Percentiles rank a stretch among this genome's conserved stretches.
Conservation (phyloP, 2,329 filamentous ascomycete genomes). For the Amesomyces nigricolor region DNA sequence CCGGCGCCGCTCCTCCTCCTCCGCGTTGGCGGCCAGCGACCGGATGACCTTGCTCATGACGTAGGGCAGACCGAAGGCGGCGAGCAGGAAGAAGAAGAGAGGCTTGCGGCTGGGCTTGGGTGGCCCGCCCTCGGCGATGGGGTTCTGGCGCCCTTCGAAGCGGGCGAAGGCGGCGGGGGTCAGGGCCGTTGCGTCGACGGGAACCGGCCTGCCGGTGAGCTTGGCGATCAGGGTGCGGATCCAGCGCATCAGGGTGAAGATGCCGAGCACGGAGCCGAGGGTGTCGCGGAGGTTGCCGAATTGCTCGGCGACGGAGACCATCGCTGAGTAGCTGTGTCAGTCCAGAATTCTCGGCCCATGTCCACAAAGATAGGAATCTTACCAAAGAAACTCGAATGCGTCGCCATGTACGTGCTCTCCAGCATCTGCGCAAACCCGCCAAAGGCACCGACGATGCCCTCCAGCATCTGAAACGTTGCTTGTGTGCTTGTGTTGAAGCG, state of each 20-base stretch:
- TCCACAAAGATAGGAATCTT: slow-evolving; percentile 34
- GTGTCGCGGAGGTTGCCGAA: slow-evolving; percentile 91
- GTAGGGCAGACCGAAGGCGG: slow-evolving; percentile 92
- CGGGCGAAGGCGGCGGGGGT: slow-evolving; percentile 87
- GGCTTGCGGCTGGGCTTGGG: slow-evolving; percentile 86
- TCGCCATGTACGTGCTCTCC: slow-evolving; percentile 99
- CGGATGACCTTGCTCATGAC: slow-evolving; percentile 95
- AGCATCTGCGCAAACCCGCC: slow-evolving; percentile 98
- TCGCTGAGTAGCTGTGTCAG: slow-evolving; percentile 52
- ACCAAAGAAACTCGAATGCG: slow-evolving; percentile 98
- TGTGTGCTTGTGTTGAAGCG: slow-evolving; percentile 92
- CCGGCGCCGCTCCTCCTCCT: slow-evolving; percentile 68
- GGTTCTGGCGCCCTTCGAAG: slow-evolving; percentile 65
- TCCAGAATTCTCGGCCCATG: background rate
- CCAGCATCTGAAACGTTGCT: slow-evolving; percentile 96
- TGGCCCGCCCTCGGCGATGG: slow-evolving; percentile 54
- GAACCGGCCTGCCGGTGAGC: slow-evolving; percentile 82
- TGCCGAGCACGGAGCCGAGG: slow-evolving; percentile 85
- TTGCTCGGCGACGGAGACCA: slow-evolving; percentile 97
- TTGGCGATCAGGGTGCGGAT: slow-evolving; percentile 86
- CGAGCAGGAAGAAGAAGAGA: slow-evolving; percentile 89
- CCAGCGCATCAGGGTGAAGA: slow-evolving; percentile 95
- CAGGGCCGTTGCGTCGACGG: slow-evolving; percentile 78
- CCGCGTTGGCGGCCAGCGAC: slow-evolving; percentile 73
- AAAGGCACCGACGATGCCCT: slow-evolving; percentile 93